Evolutionary conservation across 805 yeast species (phyloP).

Genomic region (Cyberlindnera galapagoensis): DNA sequence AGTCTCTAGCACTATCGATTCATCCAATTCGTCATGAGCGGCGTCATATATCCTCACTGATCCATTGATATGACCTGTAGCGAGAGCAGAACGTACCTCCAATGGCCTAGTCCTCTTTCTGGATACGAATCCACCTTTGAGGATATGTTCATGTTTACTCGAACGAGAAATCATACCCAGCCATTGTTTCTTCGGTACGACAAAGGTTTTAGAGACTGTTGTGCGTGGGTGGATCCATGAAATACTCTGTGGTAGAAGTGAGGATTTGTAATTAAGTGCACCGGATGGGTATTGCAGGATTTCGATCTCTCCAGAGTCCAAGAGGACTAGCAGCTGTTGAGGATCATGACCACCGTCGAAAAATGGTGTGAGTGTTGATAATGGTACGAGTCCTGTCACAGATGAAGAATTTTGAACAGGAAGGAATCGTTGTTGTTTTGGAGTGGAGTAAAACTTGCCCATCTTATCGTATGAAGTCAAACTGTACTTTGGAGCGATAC

Average conservation of each 20-base stretch:
- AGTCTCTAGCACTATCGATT: conserved; percentile 52
- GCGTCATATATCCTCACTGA: conserved; percentile 80
- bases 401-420: conserved; percentile 45
- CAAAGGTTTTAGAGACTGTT: conserved; percentile 46
- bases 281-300: conserved; percentile 56
- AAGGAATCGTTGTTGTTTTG: conserved; percentile 46
- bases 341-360: conserved; percentile 82
- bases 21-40: conserved; percentile 64
- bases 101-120: conserved; percentile 39
- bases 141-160: conserved; percentile 35
- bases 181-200: conserved; percentile 66
- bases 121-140: conserved; percentile 78
- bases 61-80: conserved; percentile 87
- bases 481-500: conserved; percentile 70
- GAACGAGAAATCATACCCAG: conserved; percentile 64
- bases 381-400: conserved; percentile 41
- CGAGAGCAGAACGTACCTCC: conserved; percentile 51
- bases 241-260: conserved; percentile 73
- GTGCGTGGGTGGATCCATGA: conserved; percentile 74
- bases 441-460: conserved; percentile 66
- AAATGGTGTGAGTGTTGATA: conserved; percentile 64
- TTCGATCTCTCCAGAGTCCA: conserved; percentile 61
- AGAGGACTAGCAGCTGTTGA: conserved; percentile 45
- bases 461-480: conserved; percentile 80
- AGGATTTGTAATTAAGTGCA: conserved; percentile 40